Conservation (phyloP, 1,284 basidiomycete species). For the Leccinum glutinopallens region DNA sequence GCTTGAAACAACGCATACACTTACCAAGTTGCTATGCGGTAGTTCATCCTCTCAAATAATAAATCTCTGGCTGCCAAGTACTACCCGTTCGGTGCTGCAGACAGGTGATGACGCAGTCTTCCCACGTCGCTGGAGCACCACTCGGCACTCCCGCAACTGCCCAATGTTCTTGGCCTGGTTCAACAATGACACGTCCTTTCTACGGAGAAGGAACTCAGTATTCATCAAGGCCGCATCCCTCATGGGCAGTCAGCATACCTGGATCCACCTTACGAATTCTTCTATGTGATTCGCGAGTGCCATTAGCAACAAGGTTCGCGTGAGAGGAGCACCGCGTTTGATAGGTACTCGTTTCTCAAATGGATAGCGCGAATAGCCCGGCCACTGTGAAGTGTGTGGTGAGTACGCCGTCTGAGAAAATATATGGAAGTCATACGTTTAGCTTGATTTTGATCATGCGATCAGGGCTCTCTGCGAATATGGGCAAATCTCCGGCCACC, state of each 20-base stretch:
- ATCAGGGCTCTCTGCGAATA: conserved; percentile 22
- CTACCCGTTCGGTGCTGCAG: conserved; percentile 42
- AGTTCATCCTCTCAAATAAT: conserved; percentile 25
- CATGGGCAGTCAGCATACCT: conserved; percentile 25
- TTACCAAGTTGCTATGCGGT: conserved; percentile 16
- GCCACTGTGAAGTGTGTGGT: conserved; percentile 33
- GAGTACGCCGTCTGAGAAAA: conserved; percentile 1
- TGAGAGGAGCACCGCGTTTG: conserved; percentile 23
- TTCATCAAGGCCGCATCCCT: background rate
- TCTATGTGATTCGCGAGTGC: conserved; percentile 31
- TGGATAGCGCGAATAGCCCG: conserved; percentile 36
- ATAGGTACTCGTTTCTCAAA: conserved; percentile 36
- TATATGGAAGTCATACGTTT: conserved; percentile 19
- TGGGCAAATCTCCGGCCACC: conserved; percentile 20
- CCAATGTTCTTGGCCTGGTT: conserved; percentile 41
- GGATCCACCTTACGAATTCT: conserved; percentile 31
- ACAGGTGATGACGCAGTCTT: conserved; percentile 39
- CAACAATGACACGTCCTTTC: conserved; percentile 29
- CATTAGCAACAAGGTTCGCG: conserved; percentile 30
- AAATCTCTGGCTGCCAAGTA: conserved; percentile 46
- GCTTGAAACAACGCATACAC: conserved; percentile 15
- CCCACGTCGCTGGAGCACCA: conserved; percentile 26
- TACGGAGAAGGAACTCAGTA: conserved; percentile 10
- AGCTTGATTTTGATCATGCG: conserved; percentile 30
- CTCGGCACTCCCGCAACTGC: conserved; percentile 21